These are phyloP conservation scores for Calonectria pseudoturangicola DNA, from an alignment of 2,329 filamentous ascomycete species.

Conservation along the genomic window DNA sequence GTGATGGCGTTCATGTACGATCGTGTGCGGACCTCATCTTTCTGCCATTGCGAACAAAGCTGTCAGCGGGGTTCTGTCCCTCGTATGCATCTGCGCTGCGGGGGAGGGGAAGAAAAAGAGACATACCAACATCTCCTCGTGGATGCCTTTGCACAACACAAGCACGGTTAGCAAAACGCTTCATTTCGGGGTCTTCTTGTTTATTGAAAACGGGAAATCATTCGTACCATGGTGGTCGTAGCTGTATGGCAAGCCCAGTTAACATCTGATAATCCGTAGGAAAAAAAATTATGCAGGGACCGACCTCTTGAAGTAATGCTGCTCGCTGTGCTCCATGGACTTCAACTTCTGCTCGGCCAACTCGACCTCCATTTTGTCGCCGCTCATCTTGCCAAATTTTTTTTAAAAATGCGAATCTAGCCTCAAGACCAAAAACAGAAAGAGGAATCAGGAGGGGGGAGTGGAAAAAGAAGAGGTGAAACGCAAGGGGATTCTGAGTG, in stretches of 20 bases:
- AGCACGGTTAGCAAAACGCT: slow-evolving; percentile 43
- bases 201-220: slow-evolving; percentile 53
- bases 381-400: slow-evolving; percentile 62
- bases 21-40: slow-evolving; percentile 97
- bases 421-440: slow-evolving; percentile 6
- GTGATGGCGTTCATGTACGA: slow-evolving; percentile 99
- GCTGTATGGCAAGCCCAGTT: slow-evolving; percentile 69
- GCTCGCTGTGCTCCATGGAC: slow-evolving; percentile 92
- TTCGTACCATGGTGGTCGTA: slow-evolving; percentile 96
- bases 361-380: slow-evolving; percentile 75
- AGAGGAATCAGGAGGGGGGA: slow-evolving; percentile 23
- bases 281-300: slow-evolving; percentile 38
- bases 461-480: slow-evolving; percentile 2
- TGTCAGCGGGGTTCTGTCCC: slow-evolving; percentile 47
- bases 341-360: slow-evolving; percentile 78
- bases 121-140: slow-evolving; percentile 98
- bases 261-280: slow-evolving; percentile 52
- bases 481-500: slow-evolving; percentile 27
- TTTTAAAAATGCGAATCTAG: slow-evolving; percentile 3
- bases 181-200: slow-evolving; percentile 3
- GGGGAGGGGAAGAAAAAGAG: slow-evolving; percentile 48
- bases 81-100: slow-evolving; percentile 39
- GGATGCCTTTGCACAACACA: slow-evolving; percentile 80
- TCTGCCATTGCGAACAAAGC: slow-evolving; percentile 71
- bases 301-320: slow-evolving; percentile 99